These are phyloP conservation scores for Tribonema minus DNA, from an alignment of 108 stramenopile genomes.

Conservation along the genomic window DNA sequence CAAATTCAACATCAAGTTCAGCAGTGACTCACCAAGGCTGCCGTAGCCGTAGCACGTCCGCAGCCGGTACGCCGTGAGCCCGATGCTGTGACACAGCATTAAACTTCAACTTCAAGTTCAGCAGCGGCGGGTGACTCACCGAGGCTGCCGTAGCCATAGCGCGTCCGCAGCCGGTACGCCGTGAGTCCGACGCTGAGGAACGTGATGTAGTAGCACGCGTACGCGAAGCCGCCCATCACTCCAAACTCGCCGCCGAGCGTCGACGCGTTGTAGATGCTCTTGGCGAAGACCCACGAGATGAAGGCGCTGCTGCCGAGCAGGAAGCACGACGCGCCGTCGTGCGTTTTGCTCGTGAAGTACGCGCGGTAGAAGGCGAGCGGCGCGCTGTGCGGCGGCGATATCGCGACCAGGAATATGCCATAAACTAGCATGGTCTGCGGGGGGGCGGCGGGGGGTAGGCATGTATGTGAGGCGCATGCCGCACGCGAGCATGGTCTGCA, in stretches of 20 bases:
- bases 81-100: too few relatives aligned
- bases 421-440: neutral
- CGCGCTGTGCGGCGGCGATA: neutral
- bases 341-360: neutral
- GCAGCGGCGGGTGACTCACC: too few relatives aligned
- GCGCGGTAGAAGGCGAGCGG: neutral
- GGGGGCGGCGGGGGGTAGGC: too few relatives aligned
- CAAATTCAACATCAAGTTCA: too few relatives aligned
- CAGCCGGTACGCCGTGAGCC: neutral
- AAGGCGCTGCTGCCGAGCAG: neutral
- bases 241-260: conserved; percentile 1
- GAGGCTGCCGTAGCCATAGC: conserved; percentile 4
- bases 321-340: neutral
- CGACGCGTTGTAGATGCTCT: conserved; percentile 11
- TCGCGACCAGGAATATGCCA: neutral
- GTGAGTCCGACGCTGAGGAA: neutral
- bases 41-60: conserved; percentile 3
- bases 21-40: neutral
- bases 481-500: too few relatives aligned
- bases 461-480: too few relatives aligned
- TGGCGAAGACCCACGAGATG: conserved; percentile 30
- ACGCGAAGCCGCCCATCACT: conserved; percentile 1
- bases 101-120: too few relatives aligned
- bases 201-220: conserved; percentile 8
- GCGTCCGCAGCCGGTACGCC: neutral